phyloP scores from a whole-genome alignment of 805 yeast species.

The Brettanomyces sp. region DNA sequence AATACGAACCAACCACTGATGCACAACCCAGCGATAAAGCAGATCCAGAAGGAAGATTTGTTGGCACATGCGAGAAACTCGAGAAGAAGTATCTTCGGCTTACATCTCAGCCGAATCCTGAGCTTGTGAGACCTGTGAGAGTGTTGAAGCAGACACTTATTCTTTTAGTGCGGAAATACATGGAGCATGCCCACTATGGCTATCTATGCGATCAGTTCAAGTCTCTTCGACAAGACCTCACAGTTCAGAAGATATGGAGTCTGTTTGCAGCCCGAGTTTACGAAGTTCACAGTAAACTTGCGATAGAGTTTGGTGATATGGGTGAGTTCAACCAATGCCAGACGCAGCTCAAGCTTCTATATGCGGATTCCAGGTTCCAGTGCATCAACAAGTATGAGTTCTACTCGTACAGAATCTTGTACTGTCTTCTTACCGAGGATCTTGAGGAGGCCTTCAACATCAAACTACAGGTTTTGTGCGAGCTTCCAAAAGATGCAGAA shows the following conservation, averaged over 20 bases:
- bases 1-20: constrained; percentile 8
- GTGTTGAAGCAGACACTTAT: constrained; percentile 51
- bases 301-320: constrained; percentile 71
- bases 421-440: constrained; percentile 67
- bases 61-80: constrained; percentile 57
- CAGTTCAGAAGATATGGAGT: constrained; percentile 80
- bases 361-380: constrained; percentile 26
- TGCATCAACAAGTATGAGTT: constrained; percentile 46
- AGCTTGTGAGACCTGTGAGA: constrained; percentile 63
- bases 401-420: constrained; percentile 61
- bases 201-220: constrained; percentile 86
- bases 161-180: constrained; percentile 43
- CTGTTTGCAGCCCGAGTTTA: constrained; percentile 72
- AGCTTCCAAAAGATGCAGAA: neutral
- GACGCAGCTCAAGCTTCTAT: constrained; percentile 62
- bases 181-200: constrained; percentile 46
- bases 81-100: constrained; percentile 77
- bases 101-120: constrained; percentile 88
- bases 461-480: constrained; percentile 15
- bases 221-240: constrained; percentile 85
- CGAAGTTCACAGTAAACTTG: constrained; percentile 80
- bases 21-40: constrained; percentile 5
- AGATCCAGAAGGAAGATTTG: constrained; percentile 18
- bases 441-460: constrained; percentile 43
- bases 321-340: constrained; percentile 97